These are phyloP conservation scores for Kondoa malvinella DNA, from an alignment of 768 basidiomycete genomes.

Conservation along the genomic window DNA sequence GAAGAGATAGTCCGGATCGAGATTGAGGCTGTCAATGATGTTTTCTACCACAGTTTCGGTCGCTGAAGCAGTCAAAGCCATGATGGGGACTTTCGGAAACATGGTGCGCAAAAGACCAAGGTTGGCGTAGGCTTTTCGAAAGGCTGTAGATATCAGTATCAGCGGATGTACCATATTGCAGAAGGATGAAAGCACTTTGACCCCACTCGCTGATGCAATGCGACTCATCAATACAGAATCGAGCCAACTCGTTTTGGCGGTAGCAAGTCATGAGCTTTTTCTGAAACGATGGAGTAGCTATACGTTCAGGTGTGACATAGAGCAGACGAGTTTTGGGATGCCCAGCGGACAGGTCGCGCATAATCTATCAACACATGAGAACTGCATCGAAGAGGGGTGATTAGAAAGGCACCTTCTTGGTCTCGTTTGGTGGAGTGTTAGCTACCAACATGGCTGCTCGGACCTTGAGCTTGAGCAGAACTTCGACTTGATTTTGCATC, in stretches of 20 bases:
- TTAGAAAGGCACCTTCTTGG: slow-evolving; percentile 37
- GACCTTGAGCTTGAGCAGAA: slow-evolving; percentile 36
- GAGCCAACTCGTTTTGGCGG: slow-evolving; percentile 44
- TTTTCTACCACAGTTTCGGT: slow-evolving; percentile 59
- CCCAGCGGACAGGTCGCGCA: slow-evolving; percentile 45
- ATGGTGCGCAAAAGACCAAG: slow-evolving; percentile 53
- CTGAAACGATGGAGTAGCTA: slow-evolving; percentile 43
- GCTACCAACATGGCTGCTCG: slow-evolving; percentile 49
- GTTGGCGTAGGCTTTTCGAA: slow-evolving; percentile 53
- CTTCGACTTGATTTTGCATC: slow-evolving; percentile 20
- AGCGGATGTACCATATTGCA: neutral
- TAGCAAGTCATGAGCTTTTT: slow-evolving; percentile 41
- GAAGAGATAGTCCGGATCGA: slow-evolving; percentile 44
- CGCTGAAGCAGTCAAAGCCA: slow-evolving; percentile 73
- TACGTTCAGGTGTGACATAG: slow-evolving; percentile 61
- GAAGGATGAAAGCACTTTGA: neutral
- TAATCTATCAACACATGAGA: slow-evolving; percentile 37
- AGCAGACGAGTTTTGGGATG: slow-evolving; percentile 47
- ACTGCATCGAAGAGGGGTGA: neutral
- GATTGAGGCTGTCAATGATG: slow-evolving; percentile 49
- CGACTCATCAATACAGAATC: slow-evolving; percentile 67
- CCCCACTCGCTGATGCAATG: slow-evolving; percentile 19
- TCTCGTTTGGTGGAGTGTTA: slow-evolving; percentile 44
- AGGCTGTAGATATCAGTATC: slow-evolving; percentile 65
- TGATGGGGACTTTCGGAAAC: slow-evolving; percentile 53